Base-by-base conservation (phyloP, 2,329 filamentous ascomycete species). In the Aspergillus ochraceus region DNA sequence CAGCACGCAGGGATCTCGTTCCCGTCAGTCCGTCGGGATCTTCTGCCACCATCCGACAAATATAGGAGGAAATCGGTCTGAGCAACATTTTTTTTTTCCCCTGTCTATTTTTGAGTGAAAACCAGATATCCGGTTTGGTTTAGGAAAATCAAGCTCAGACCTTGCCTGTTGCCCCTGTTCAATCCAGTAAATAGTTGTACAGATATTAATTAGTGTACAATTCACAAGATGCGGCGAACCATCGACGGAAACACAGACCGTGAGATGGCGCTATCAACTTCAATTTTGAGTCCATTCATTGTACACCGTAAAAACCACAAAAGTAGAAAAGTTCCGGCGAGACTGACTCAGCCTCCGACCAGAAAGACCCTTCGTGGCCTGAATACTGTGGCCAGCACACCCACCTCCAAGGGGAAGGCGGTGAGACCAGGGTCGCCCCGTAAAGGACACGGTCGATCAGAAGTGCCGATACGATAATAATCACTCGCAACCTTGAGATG, bases 361-460 rank as follows among this genome's bases (percentile, higher is more conserved):
- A 8, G 32, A 36, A 11, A 36, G 11, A 36, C 42, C 42, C 42
- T 46, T n/a, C 14, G 42, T n/a, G 42, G 45, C 45, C 45, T 47
- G 11, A 47, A 22, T 2, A 22, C 24, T 47, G 36, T 30, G 55
- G 36, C 49, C 24, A 26, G 47, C 49, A 47, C 4, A 19, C 14
- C 26, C 46, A 55, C n/a, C 4, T 20, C 54, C 32, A 11, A 29
- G 54, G 47, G 6, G 6, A 57, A 73, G 71, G 72, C 72, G 72
- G 72, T 74, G 63, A 58, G 54, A 9, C 2, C 11, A 19, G 3
- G 20, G 45, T 49, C 26, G 50, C 62, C 60, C 60, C 63, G 66
- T 71, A 71, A 68, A 75, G 73, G 73, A 75, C 73, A 75, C 73
- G 72, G 72, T 75, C 72, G 60, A 73, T 74, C 71, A 74, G 66